Percentiles rank a stretch among this genome's conserved stretches.
These are phyloP conservation scores for Phaffomyces thermotolerans DNA, from an alignment of 805 yeast species.

Conservation along the genomic window DNA sequence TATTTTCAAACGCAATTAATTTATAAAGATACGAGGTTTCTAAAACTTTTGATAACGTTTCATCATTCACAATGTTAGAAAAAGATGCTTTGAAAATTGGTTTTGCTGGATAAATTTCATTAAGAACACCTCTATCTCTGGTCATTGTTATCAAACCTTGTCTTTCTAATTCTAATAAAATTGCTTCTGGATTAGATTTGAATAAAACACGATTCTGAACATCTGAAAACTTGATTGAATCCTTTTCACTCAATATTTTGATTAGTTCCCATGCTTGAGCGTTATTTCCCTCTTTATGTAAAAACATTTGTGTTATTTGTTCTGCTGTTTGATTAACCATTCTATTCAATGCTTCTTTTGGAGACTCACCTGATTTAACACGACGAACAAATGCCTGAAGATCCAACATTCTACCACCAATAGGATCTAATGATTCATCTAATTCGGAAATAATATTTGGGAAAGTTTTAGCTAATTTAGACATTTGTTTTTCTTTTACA, in stretches of 20 bases:
- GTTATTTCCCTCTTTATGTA: constrained; percentile 48
- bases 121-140: constrained; percentile 71
- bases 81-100: constrained; percentile 84
- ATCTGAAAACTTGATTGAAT: constrained; percentile 41
- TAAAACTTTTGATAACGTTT: constrained; percentile 46
- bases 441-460: constrained; percentile 31
- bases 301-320: constrained; percentile 77
- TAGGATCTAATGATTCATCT: constrained; percentile 54
- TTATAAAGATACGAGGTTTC: constrained; percentile 55
- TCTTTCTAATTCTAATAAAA: constrained; percentile 67
- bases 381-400: constrained; percentile 86
- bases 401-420: constrained; percentile 95
- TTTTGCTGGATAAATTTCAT: constrained; percentile 65
- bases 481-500: constrained; percentile 19
- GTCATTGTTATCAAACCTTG: constrained; percentile 65
- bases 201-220: constrained; percentile 53
- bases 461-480: constrained; percentile 3
- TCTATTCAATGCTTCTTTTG: constrained; percentile 65
- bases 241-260: constrained; percentile 48
- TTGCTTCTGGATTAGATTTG: constrained; percentile 45
- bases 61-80: constrained; percentile 50
- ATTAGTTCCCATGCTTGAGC: constrained; percentile 89
- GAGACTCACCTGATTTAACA: constrained; percentile 79
- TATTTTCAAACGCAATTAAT: constrained; percentile 51
- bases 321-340: constrained; percentile 82